phyloP scores from a whole-genome alignment of 768 basidiomycete genomes.

The Stropharia rugosoannulata region DNA sequence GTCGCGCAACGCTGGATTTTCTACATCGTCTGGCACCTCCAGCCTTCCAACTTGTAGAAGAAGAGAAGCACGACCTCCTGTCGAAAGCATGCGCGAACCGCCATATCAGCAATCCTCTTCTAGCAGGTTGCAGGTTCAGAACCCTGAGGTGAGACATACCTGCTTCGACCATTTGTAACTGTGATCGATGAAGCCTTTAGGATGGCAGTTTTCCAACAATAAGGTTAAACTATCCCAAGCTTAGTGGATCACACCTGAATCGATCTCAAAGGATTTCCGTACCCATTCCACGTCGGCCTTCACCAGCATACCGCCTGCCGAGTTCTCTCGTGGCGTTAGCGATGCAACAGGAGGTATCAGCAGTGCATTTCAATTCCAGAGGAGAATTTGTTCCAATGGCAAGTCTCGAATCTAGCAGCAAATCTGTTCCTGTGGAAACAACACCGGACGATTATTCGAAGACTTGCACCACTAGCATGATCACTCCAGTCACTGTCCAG shows the following conservation, averaged over 20 bases:
- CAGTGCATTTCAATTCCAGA: conserved; percentile 15
- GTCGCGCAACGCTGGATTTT: not conserved
- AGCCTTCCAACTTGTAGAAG: not conserved
- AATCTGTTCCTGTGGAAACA: too few relatives aligned
- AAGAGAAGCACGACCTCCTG: too few relatives aligned
- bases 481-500: not conserved
- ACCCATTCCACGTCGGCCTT: not conserved
- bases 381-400: conserved; percentile 11
- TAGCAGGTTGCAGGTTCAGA: not conserved
- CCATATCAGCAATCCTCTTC: too few relatives aligned
- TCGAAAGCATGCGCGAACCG: too few relatives aligned
- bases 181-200: not conserved
- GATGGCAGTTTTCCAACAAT: not conserved
- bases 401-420: not conserved
- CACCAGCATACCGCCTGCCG: not conserved
- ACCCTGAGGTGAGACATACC: not conserved
- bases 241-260: too few relatives aligned
- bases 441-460: not conserved
- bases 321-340: not conserved
- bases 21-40: not conserved
- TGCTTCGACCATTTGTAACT: not conserved
- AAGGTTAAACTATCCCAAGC: not conserved
- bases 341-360: not conserved
- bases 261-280: not conserved
- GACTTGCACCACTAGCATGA: not conserved